These are phyloP conservation scores for Globisporangium solare DNA, from an alignment of 352 stramenopile species.

Conservation along the genomic window DNA sequence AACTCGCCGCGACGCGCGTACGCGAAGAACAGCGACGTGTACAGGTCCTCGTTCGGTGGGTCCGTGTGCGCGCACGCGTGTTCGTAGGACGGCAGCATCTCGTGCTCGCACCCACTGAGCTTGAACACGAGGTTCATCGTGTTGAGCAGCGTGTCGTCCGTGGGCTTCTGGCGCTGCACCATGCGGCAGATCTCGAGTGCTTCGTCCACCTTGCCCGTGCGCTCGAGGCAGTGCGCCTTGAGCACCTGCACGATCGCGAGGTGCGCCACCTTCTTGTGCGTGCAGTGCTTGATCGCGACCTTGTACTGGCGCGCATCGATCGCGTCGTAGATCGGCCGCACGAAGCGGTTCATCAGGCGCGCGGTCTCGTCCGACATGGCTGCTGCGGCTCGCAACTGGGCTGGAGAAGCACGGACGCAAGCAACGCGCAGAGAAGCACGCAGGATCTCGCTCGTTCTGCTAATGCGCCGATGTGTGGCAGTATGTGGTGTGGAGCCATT, in stretches of 20 bases:
- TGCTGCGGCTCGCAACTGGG: too few relatives aligned
- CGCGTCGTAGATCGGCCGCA: constrained; percentile 83
- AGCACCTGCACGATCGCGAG: constrained; percentile 83
- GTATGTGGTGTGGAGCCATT: too few relatives aligned
- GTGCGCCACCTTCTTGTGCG: constrained; percentile 73
- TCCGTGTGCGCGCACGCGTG: constrained; percentile 43
- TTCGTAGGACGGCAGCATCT: constrained; percentile 80
- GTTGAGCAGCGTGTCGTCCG: constrained; percentile 79
- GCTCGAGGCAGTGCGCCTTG: constrained; percentile 81
- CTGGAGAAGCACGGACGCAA: too few relatives aligned
- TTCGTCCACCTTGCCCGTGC: constrained; percentile 58
- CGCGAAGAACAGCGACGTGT: constrained; percentile 60
- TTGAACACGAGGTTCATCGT: constrained; percentile 86
- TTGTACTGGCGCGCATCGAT: constrained; percentile 84
- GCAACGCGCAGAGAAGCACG: neutral
- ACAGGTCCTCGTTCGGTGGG: constrained; percentile 67
- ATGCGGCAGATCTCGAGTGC: constrained; percentile 66
- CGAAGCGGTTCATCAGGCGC: constrained; percentile 64
- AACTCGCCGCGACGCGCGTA: constrained; percentile 63
- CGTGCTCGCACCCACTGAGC: constrained; percentile 54
- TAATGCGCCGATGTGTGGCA: too few relatives aligned
- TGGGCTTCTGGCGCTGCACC: constrained; percentile 59
- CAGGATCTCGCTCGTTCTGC: too few relatives aligned
- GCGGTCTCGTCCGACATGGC: constrained; percentile 48
- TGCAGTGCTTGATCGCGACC: constrained; percentile 71